Evolutionary conservation across 352 stramenopile species (phyloP).

Genomic region (Thalassiosira pacifica): DNA sequence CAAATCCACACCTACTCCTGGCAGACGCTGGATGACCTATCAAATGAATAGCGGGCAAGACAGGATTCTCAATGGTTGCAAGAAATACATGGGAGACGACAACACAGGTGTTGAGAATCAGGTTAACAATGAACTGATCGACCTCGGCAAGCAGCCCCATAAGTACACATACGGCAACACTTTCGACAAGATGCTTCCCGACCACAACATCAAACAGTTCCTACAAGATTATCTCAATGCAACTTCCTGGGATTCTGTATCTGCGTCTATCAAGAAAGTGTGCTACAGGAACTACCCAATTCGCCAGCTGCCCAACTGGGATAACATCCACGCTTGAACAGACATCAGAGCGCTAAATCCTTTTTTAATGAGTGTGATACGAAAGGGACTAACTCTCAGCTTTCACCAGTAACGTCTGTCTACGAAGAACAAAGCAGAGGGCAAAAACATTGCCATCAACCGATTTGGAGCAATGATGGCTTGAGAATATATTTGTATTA

Average conservation of each 20-base stretch:
- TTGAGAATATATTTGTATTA: too few species aligned
- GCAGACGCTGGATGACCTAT: neutral
- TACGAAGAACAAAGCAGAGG: too few species aligned
- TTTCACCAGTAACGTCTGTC: too few species aligned
- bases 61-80: neutral
- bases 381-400: too few species aligned
- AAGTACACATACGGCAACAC: neutral
- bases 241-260: neutral
- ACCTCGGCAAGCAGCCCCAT: neutral
- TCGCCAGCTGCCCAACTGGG: neutral
- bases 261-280: neutral
- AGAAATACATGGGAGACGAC: neutral
- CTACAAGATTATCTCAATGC: neutral
- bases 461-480: too few species aligned
- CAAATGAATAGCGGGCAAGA: neutral
- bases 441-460: too few species aligned
- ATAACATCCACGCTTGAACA: neutral
- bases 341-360: too few species aligned
- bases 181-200: neutral
- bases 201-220: neutral
- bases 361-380: too few species aligned
- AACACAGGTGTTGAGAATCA: neutral
- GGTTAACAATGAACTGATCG: neutral
- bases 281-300: neutral
- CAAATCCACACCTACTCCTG: neutral